Percentiles rank a stretch among this genome's conserved stretches.
Evolutionary conservation across 352 stramenopile genomes (phyloP).

Genomic region (Pythium aristosporum): DNA sequence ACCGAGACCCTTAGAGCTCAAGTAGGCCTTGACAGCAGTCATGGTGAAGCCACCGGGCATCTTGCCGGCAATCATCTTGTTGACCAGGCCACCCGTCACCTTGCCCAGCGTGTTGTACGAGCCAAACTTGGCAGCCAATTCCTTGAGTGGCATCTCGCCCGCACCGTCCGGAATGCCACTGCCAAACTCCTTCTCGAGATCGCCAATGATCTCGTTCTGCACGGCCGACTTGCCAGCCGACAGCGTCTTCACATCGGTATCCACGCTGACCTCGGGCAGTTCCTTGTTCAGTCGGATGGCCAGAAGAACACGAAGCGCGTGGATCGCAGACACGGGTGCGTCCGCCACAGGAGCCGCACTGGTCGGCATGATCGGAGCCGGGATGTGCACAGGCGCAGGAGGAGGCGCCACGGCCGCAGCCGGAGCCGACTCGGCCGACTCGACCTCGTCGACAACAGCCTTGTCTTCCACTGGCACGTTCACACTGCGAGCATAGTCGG

Average conservation of each 20-base stretch:
- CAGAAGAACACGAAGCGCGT: constrained; percentile 75
- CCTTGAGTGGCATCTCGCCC: constrained; percentile 72
- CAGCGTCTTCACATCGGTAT: constrained; percentile 78
- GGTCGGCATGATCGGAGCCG: constrained; percentile 27
- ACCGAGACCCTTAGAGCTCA: constrained; percentile 62
- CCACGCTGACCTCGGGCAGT: constrained; percentile 60
- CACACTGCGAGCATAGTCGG: constrained; percentile 51
- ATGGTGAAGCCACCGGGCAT: constrained; percentile 86
- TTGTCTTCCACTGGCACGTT: constrained; percentile 23
- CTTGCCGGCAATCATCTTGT: constrained; percentile 77
- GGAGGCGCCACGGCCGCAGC: constrained; percentile 29
- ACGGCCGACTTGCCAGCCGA: constrained; percentile 83
- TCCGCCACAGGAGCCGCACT: constrained; percentile 43
- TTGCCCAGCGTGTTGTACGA: constrained; percentile 74
- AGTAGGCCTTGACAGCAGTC: constrained; percentile 75
- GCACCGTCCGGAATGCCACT: constrained; percentile 60
- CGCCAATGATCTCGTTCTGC: constrained; percentile 88
- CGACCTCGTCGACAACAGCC: constrained; percentile 2
- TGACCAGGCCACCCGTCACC: constrained; percentile 56
- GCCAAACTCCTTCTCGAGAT: constrained; percentile 87
- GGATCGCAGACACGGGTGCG: constrained; percentile 56
- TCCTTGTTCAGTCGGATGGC: constrained; percentile 77
- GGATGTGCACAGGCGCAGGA: constrained; percentile 27
- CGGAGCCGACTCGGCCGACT: constrained; percentile 13
- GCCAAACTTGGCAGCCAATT: constrained; percentile 65